A percentile compares a stretch with the other conserved stretches of the same genome.
These are phyloP conservation scores for Meira miltonrushii DNA, from an alignment of 1,284 basidiomycete species.

Conservation along the genomic window DNA sequence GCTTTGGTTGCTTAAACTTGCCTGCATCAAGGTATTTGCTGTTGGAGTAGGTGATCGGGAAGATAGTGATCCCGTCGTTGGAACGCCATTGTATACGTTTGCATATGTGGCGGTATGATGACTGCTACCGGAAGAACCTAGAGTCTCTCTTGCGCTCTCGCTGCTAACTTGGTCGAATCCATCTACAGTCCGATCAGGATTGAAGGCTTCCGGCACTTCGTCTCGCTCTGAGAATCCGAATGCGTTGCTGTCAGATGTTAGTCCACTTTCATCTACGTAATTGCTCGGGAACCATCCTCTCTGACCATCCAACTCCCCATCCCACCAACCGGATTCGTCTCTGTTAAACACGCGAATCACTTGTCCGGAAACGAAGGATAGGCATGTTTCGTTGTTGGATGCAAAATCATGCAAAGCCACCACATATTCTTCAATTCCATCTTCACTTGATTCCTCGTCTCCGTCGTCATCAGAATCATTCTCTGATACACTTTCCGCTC, in stretches of 20 bases:
- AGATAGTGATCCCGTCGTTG: conserved; percentile 1
- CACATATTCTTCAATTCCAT: conserved; percentile 43
- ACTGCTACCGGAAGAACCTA: background rate
- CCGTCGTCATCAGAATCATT: background rate
- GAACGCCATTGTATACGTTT: background rate
- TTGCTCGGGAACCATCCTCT: conserved; percentile 95
- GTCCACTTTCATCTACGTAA: conserved; percentile 44
- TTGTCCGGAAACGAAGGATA: conserved; percentile 82
- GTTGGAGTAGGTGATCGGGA: conserved; percentile 32
- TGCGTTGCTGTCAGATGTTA: background rate
- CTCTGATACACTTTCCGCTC: background rate
- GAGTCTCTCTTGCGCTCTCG: background rate
- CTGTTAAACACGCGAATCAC: conserved; percentile 81
- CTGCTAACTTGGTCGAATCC: background rate
- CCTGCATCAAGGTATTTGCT: background rate
- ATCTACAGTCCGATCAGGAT: too few species aligned
- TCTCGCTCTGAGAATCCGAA: too few species aligned
- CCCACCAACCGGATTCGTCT: conserved; percentile 94
- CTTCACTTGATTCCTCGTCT: background rate
- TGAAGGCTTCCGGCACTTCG: too few species aligned
- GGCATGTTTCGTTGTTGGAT: conserved; percentile 59
- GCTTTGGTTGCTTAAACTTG: background rate
- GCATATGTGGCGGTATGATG: background rate
- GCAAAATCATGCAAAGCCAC: conserved; percentile 53
- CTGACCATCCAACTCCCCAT: conserved; percentile 69